These are phyloP conservation scores for Exophiala dermatitidis DNA, from an alignment of 2,329 filamentous ascomycete genomes.

Conservation along the genomic window DNA sequence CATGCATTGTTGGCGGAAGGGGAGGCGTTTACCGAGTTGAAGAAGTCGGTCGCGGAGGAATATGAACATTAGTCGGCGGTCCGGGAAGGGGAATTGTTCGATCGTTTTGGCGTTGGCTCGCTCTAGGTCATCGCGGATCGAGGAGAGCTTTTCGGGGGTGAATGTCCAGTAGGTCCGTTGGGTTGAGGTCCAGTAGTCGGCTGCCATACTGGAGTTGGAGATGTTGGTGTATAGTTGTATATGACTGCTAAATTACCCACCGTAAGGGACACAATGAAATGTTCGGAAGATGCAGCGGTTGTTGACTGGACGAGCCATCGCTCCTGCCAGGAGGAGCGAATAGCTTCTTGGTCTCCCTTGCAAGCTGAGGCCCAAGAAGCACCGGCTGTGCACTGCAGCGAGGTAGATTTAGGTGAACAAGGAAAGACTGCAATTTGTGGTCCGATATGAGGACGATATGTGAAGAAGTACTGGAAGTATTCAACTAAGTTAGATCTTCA, in stretches of 20 bases:
- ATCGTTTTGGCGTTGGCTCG: slow-evolving; percentile 63
- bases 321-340: background rate
- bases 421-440: too few relatives aligned
- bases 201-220: slow-evolving; percentile 57
- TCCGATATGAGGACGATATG: too few relatives aligned
- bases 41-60: slow-evolving; percentile 85
- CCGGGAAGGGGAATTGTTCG: slow-evolving; percentile 73
- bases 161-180: slow-evolving; percentile 89
- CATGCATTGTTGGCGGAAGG: slow-evolving; percentile 80
- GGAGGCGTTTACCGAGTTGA: slow-evolving; percentile 76
- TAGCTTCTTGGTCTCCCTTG: too few relatives aligned
- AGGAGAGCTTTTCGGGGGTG: slow-evolving; percentile 68
- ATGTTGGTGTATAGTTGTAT: background rate
- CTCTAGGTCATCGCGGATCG: slow-evolving; percentile 68
- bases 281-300: background rate
- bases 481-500: too few relatives aligned
- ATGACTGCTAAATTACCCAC: background rate
- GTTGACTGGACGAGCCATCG: background rate
- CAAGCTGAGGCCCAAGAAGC: too few relatives aligned
- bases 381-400: too few relatives aligned
- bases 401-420: too few relatives aligned
- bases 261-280: background rate
- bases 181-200: slow-evolving; percentile 94
- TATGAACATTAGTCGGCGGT: slow-evolving; percentile 74
- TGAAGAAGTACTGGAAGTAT: too few relatives aligned